Conservation (phyloP, 345 rosid species). For the Eucalyptus polyanthemos region DNA sequence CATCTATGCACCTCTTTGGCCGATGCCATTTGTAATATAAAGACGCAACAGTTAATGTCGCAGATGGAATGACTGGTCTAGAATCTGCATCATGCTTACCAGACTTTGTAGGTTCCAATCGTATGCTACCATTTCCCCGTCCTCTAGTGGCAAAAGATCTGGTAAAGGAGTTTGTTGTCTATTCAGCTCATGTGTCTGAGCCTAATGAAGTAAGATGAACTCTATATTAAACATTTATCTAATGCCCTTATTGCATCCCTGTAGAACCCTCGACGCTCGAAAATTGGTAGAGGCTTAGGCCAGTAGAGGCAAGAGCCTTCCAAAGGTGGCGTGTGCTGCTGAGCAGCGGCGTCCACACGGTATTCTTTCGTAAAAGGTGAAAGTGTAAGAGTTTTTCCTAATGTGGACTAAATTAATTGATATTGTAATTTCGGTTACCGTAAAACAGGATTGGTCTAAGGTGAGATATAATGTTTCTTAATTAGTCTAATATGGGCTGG, state of each 20-base stretch:
- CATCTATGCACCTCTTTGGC: background rate
- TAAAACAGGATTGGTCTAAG: too few relatives aligned
- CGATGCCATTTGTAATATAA: background rate
- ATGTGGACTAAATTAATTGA: too few relatives aligned
- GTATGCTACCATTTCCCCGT: background rate
- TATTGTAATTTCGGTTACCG: too few relatives aligned
- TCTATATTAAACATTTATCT: too few relatives aligned
- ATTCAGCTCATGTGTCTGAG: background rate
- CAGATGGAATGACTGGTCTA: too few relatives aligned
- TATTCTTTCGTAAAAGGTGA: too few relatives aligned
- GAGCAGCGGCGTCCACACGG: background rate
- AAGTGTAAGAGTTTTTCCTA: too few relatives aligned
- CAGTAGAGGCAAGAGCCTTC: background rate
- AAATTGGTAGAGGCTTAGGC: background rate
- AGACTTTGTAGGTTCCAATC: background rate
- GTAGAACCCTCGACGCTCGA: background rate
- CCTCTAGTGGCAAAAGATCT: background rate
- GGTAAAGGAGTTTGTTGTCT: background rate
- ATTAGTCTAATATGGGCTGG: too few relatives aligned
- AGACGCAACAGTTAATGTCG: too few relatives aligned
- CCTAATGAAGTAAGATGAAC: background rate
- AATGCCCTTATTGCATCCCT: background rate
- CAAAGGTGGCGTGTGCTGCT: background rate
- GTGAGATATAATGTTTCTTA: too few relatives aligned
- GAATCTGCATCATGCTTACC: too few relatives aligned